phyloP scores from a whole-genome alignment of 306 rosid species.

The Rosa rugosa region DNA sequence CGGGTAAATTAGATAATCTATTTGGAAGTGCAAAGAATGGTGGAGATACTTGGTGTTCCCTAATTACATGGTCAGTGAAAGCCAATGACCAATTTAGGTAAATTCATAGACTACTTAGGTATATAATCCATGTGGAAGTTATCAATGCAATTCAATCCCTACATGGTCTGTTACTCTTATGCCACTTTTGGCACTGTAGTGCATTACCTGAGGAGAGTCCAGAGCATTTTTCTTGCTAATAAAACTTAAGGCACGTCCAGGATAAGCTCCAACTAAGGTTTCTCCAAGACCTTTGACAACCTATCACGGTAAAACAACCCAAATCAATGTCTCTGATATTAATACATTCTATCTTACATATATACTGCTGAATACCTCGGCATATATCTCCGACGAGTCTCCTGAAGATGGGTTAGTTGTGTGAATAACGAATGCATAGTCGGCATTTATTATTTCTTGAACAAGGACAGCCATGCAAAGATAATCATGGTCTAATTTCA shows the following conservation, averaged over 20 bases:
- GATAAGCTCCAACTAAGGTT: constrained; percentile 97
- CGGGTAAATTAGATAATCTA: background rate
- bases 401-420: constrained; percentile 97
- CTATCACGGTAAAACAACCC: constrained; percentile 38
- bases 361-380: constrained; percentile 61
- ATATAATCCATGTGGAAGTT: constrained; percentile 13
- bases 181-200: background rate
- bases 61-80: background rate
- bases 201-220: constrained; percentile 74
- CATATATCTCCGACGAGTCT: constrained; percentile 93
- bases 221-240: constrained; percentile 76
- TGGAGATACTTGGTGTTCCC: constrained; percentile 16
- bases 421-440: constrained; percentile 96
- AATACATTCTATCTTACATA: constrained; percentile 17
- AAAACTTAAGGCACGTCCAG: constrained; percentile 98
- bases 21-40: constrained; percentile 13
- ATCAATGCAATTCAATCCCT: constrained; percentile 4
- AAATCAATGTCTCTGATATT: constrained; percentile 16
- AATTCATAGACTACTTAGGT: background rate
- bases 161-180: constrained; percentile 8
- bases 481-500: constrained; percentile 80
- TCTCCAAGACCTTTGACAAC: constrained; percentile 98
- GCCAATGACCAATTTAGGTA: background rate
- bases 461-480: constrained; percentile 99
- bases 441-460: constrained; percentile 95